These are phyloP conservation scores for Pyrrhoderma lamaoense DNA, from an alignment of 1,284 basidiomycete species.

Conservation along the genomic window DNA sequence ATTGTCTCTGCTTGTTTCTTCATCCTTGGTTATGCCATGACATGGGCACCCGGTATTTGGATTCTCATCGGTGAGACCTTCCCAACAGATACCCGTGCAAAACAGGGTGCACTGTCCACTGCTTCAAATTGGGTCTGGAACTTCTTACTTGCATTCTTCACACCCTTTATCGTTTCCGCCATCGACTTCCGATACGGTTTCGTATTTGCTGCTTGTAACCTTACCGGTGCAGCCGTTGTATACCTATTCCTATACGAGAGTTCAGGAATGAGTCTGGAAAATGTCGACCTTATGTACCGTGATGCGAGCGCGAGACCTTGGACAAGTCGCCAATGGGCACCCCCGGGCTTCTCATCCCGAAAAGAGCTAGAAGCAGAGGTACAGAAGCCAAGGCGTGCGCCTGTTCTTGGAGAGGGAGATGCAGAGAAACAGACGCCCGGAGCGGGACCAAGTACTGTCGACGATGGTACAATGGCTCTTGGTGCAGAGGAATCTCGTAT, in stretches of 20 bases:
- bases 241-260: slow-evolving; percentile 78
- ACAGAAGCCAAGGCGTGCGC: slow-evolving; percentile 11
- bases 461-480: slow-evolving; percentile 14
- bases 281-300: slow-evolving; percentile 72
- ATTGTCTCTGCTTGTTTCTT: slow-evolving; percentile 76
- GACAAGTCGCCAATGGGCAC: slow-evolving; percentile 53
- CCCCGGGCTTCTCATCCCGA: slow-evolving; percentile 39
- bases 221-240: slow-evolving; percentile 56
- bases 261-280: slow-evolving; percentile 61
- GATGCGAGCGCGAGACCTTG: slow-evolving; percentile 62
- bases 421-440: slow-evolving; percentile 7
- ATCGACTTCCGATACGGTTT: slow-evolving; percentile 68
- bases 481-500: slow-evolving; percentile 10
- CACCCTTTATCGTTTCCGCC: slow-evolving; percentile 51
- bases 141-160: slow-evolving; percentile 73
- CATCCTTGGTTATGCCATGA: slow-evolving; percentile 71
- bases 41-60: slow-evolving; percentile 69
- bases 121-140: slow-evolving; percentile 65
- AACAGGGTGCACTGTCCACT: slow-evolving; percentile 69
- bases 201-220: slow-evolving; percentile 54
- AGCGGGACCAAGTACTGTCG: slow-evolving; percentile 5
- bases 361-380: slow-evolving; percentile 34
- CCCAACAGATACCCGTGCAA: slow-evolving; percentile 66
- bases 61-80: slow-evolving; percentile 75
- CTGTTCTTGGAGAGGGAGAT: not conserved